Conservation (phyloP, 2,329 filamentous ascomycete species). For the Colletotrichum agaves region DNA sequence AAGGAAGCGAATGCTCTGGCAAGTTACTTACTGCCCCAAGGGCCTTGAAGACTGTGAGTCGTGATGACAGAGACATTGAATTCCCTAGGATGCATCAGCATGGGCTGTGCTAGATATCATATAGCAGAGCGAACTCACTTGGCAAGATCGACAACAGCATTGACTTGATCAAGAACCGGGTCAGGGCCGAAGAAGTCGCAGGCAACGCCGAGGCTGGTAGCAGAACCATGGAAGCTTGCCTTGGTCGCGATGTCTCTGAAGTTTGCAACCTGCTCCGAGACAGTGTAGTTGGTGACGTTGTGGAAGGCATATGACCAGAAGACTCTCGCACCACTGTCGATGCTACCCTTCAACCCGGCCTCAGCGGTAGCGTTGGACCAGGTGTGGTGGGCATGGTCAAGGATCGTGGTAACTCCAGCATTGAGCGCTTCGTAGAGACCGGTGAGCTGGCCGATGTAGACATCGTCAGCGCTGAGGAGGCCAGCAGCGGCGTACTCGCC, state of each 20-base stretch:
- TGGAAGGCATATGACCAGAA: conserved; percentile 59
- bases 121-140: conserved; percentile 40
- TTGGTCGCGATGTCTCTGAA: conserved; percentile 51
- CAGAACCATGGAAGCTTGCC: conserved; percentile 41
- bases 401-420: conserved; percentile 61
- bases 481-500: conserved; percentile 46
- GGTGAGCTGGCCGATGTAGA: conserved; percentile 58
- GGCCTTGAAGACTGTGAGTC: conserved; percentile 53
- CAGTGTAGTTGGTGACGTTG: conserved; percentile 46
- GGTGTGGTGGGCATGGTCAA: conserved; percentile 64
- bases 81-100: conserved; percentile 39
- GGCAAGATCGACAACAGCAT: conserved; percentile 47
- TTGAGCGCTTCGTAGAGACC: conserved; percentile 63
- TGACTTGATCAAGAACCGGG: conserved; percentile 42
- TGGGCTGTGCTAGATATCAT: background rate
- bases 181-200: conserved; percentile 52
- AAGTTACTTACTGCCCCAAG: conserved; percentile 48
- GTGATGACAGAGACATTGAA: conserved; percentile 58
- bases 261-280: conserved; percentile 49
- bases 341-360: conserved; percentile 57
- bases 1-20: too few species aligned
- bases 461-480: conserved; percentile 53
- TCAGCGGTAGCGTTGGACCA: conserved; percentile 54
- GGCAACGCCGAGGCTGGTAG: conserved; percentile 52
- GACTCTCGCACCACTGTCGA: conserved; percentile 60